A percentile compares a stretch with the other conserved stretches of the same genome.
These are phyloP conservation scores for Beta corolliflora DNA, from an alignment of 179 eudicot genomes.

Conservation along the genomic window DNA sequence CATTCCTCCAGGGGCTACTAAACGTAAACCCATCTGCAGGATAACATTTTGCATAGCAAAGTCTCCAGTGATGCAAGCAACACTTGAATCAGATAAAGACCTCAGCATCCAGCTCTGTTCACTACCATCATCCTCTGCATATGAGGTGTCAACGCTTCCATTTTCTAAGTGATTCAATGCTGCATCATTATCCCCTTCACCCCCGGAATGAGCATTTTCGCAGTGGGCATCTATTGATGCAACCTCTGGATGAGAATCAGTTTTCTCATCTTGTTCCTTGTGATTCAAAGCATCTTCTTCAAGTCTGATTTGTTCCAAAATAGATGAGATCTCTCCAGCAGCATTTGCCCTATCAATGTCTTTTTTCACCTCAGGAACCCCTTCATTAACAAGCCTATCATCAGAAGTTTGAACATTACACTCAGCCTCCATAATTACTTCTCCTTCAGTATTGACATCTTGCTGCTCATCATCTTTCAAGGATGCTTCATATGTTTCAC, in stretches of 20 bases:
- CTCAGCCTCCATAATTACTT: slow-evolving; percentile 31
- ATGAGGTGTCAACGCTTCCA: slow-evolving; percentile 58
- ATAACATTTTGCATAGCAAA: slow-evolving; percentile 97
- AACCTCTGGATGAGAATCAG: slow-evolving; percentile 20
- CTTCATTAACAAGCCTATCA: slow-evolving; percentile 30
- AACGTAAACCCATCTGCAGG: slow-evolving; percentile 92
- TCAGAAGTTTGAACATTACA: slow-evolving; percentile 39
- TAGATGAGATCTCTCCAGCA: slow-evolving; percentile 51
- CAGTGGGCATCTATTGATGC: slow-evolving; percentile 1
- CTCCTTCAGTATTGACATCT: slow-evolving; percentile 38
- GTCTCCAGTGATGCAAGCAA: slow-evolving; percentile 89
- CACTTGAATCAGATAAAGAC: slow-evolving; percentile 84
- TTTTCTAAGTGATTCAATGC: slow-evolving; percentile 49
- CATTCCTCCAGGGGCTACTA: slow-evolving; percentile 96
- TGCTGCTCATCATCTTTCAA: slow-evolving; percentile 50
- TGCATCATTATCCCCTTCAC: slow-evolving; percentile 34
- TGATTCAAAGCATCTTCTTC: slow-evolving; percentile 45
- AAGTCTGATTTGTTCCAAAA: slow-evolving; percentile 64
- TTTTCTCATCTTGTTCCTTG: slow-evolving; percentile 32
- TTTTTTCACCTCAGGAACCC: slow-evolving; percentile 29
- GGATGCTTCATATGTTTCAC: slow-evolving; percentile 52
- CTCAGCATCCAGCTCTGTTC: slow-evolving; percentile 93
- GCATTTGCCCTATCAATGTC: slow-evolving; percentile 22
- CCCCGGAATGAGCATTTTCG: slow-evolving; percentile 20
- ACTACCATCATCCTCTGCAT: slow-evolving; percentile 67